Conservation (phyloP, 257 asterid genomes). For the Capsicum rhomboideum region DNA sequence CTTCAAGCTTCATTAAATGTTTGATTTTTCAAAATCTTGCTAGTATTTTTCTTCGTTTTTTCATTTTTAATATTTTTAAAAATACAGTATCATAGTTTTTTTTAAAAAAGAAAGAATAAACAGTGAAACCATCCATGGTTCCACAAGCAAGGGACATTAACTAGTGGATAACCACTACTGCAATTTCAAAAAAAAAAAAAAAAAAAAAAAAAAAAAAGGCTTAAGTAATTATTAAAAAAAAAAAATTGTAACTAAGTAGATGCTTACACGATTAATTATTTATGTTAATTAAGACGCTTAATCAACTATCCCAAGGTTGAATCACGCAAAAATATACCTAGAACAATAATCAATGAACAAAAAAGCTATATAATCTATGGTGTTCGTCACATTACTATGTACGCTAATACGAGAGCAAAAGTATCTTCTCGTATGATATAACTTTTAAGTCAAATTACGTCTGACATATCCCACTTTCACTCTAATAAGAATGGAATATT, state of each 20-base stretch:
- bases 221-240: not conserved
- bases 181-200: not conserved
- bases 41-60: no score
- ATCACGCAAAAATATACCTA: not conserved
- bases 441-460: not conserved
- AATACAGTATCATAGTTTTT: not conserved
- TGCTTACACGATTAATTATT: not conserved
- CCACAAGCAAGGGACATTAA: not conserved
- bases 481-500: not conserved
- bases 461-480: not conserved
- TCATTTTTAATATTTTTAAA: not conserved
- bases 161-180: slow-evolving; percentile 8
- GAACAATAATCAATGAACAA: not conserved
- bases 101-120: not conserved
- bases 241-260: not conserved
- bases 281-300: not conserved
- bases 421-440: not conserved
- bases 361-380: not conserved
- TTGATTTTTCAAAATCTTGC: no score
- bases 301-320: not conserved
- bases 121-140: not conserved
- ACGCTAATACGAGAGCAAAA: not conserved
- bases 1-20: no score
- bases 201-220: not conserved
- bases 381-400: not conserved